These are phyloP conservation scores for Acacia crassicarpa DNA, from an alignment of 306 rosid species.

Conservation along the genomic window DNA sequence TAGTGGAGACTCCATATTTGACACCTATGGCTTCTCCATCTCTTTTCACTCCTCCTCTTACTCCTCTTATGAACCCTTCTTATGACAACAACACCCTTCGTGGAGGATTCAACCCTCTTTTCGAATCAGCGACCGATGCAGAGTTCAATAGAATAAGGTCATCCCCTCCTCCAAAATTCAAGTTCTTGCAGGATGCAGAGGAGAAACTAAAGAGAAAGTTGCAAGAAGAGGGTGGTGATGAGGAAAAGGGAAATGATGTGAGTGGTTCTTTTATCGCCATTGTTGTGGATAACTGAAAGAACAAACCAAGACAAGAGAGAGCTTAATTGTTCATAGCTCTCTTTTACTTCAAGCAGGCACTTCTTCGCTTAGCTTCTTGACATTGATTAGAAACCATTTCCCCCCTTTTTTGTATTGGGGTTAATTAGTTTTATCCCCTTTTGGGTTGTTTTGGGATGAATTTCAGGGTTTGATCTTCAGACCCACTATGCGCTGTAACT, in stretches of 20 bases:
- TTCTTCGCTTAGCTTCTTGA: constrained; percentile 74
- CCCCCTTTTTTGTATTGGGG: constrained; percentile 13
- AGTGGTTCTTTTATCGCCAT: constrained; percentile 64
- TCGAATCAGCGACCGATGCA: constrained; percentile 79
- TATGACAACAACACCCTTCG: constrained; percentile 33
- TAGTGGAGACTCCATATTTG: constrained; percentile 82
- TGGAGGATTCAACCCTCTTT: constrained; percentile 80
- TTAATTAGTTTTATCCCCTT: background rate
- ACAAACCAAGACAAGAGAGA: constrained; percentile 24
- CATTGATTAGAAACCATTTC: constrained; percentile 55
- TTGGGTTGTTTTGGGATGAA: constrained; percentile 1
- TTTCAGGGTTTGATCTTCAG: constrained; percentile 43
- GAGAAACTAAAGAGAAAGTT: constrained; percentile 72
- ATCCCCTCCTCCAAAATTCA: constrained; percentile 96
- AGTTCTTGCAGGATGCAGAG: constrained; percentile 91
- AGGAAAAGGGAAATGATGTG: constrained; percentile 49
- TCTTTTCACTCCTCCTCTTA: constrained; percentile 75
- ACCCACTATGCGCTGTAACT: constrained; percentile 29
- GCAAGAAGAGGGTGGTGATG: constrained; percentile 45
- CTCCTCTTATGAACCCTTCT: constrained; percentile 50
- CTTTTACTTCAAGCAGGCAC: constrained; percentile 66
- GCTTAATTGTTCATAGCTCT: constrained; percentile 37
- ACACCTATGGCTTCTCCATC: constrained; percentile 85
- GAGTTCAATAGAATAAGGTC: constrained; percentile 83
- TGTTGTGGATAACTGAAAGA: constrained; percentile 60